A percentile compares a stretch with the other conserved stretches of the same genome.
These are phyloP conservation scores for Antitrichia curtipendula DNA, from an alignment of 225 moss, liverwort and hornwort genomes.

Conservation along the genomic window DNA sequence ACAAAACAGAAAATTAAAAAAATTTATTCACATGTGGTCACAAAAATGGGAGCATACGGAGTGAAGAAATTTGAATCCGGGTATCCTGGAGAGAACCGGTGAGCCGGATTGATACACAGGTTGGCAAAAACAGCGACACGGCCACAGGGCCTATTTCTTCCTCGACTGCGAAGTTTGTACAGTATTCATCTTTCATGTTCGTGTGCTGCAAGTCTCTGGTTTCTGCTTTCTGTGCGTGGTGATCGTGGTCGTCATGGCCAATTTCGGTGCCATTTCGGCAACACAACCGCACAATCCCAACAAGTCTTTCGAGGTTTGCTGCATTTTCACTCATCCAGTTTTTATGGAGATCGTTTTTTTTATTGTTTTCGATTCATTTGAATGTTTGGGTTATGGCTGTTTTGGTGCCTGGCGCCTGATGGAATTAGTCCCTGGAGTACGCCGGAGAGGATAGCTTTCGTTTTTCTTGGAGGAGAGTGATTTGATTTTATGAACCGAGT, in stretches of 20 bases:
- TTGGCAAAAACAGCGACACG: neutral
- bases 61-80: neutral
- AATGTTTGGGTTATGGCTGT: neutral
- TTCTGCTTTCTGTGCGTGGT: neutral
- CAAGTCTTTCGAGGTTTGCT: constrained; percentile 74
- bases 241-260: constrained; percentile 30
- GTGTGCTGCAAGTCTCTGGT: neutral
- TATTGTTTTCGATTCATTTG: neutral
- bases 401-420: neutral
- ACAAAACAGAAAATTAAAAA: neutral
- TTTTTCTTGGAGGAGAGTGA: neutral
- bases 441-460: neutral
- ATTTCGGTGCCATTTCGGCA: constrained; percentile 44
- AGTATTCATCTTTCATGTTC: neutral
- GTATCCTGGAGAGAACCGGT: neutral
- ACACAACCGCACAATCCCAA: constrained; percentile 73
- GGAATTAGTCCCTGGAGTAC: neutral
- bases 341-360: neutral
- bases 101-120: neutral
- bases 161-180: neutral
- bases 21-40: neutral
- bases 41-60: neutral
- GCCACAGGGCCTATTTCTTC: neutral
- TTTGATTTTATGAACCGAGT: neutral
- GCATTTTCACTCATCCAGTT: neutral